These are phyloP conservation scores for Terana coerulea DNA, from an alignment of 768 basidiomycete species.

Conservation along the genomic window DNA sequence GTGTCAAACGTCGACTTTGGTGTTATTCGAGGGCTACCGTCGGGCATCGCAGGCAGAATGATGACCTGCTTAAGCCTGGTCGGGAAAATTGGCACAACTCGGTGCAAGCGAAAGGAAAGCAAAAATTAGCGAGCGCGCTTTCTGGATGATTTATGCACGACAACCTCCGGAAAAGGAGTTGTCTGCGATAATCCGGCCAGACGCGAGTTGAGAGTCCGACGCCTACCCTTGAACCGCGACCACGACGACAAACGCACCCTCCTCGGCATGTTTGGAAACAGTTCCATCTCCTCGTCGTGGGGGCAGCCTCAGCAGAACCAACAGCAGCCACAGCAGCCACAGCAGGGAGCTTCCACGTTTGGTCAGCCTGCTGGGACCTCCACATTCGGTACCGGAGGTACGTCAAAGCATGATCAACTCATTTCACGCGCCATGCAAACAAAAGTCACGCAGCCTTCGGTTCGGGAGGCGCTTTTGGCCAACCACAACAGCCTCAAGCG, in stretches of 20 bases:
- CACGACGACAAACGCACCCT: constrained; percentile 8
- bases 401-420: constrained; percentile 21
- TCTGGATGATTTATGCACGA: neutral
- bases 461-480: constrained; percentile 56
- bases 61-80: neutral
- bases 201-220: constrained; percentile 13
- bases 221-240: constrained; percentile 10
- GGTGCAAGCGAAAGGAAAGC: constrained; percentile 7
- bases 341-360: constrained; percentile 52
- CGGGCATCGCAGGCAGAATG: constrained; percentile 42
- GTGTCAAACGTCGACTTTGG: constrained; percentile 66
- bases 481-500: constrained; percentile 49
- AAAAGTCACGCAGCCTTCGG: constrained; percentile 24
- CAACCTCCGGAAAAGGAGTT: too few species aligned
- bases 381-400: constrained; percentile 61
- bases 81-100: neutral
- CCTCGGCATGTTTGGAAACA: constrained; percentile 56
- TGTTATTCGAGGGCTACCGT: constrained; percentile 36
- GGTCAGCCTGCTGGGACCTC: constrained; percentile 50
- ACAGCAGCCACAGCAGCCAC: constrained; percentile 51
- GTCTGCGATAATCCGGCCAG: neutral
- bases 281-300: constrained; percentile 59
- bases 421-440: constrained; percentile 19
- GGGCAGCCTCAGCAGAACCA: constrained; percentile 62
- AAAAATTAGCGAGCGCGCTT: neutral